Base-by-base conservation (phyloP, 73 alveolate genomes). In the Symbiodinium pilosum region DNA sequence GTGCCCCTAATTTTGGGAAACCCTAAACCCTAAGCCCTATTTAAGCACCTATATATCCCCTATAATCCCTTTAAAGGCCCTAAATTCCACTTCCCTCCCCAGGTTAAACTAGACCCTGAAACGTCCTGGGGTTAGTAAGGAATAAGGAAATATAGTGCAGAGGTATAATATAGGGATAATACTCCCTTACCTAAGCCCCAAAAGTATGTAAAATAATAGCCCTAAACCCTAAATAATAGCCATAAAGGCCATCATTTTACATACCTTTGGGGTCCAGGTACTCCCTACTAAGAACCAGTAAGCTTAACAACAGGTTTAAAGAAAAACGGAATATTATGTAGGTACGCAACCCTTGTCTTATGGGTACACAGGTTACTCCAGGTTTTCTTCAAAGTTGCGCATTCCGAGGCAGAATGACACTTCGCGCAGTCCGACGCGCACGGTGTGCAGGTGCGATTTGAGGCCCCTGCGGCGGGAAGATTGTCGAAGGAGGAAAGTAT, bases 371-470 rank as follows among this genome's bases (percentile, higher is more conserved):
- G 26, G 18, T 1, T 26, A 51, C 40, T 86, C 7, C 52, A 16
- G 14, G 3, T 4, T 28, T 30, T 44, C 30, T 9, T n/a, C 96
- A 87, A 41, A 43, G 96, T 2, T 0, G 75, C 96, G 34, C 96
- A 89, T 69, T 89, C 54, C 7, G 54, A 56, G 28, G 87, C 71
- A 4, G 96, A 89, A 40, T 64, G 36, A 87, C 96, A 89, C 47
- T 56, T 83, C 36, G 96, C 96, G 77, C 96, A 89, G 51, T 89
- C 87, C 20, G 73, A 1, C 20, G 96, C 85, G 36, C 96, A 89
- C 7, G 69, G 96, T n/a, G 96, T 68, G 96, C 96, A 89, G 87
- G 96, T 89, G 34, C 96, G 96, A 69, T 89, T 89, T 14, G 96
- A 89, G 44, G 83, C 75, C 41, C 96, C 96, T 89, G 75, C 28